phyloP scores from a whole-genome alignment of 2,329 filamentous ascomycete species.

The Microcera coccophila region DNA sequence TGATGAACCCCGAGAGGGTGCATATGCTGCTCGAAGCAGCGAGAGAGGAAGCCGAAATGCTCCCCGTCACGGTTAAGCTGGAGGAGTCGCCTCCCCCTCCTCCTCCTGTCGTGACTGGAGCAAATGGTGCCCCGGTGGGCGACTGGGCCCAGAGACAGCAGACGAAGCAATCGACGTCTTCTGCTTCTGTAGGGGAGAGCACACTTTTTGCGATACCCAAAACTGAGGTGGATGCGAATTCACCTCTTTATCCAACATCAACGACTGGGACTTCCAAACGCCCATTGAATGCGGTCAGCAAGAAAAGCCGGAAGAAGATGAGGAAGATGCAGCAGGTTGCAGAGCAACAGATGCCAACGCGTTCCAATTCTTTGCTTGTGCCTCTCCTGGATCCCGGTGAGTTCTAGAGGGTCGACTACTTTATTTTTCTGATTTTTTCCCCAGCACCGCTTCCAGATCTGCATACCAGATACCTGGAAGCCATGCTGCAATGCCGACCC shows the following conservation, averaged over 20 bases:
- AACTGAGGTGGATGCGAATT: too few species aligned
- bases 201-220: too few species aligned
- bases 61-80: conserved; percentile 4
- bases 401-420: neutral
- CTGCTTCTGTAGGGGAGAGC: neutral
- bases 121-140: conserved; percentile 17
- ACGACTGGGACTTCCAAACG: too few species aligned
- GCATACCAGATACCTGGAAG: conserved; percentile 15
- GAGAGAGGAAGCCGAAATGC: conserved; percentile 6
- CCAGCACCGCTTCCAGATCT: conserved; percentile 3
- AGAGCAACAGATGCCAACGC: too few species aligned
- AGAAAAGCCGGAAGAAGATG: too few species aligned
- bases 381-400: neutral
- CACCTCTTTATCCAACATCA: too few species aligned
- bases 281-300: too few species aligned
- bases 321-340: too few species aligned
- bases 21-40: conserved; percentile 20
- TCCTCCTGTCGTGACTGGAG: conserved; percentile 10
- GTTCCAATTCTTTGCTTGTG: too few species aligned
- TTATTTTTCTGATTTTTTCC: neutral
- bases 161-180: neutral
- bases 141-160: conserved; percentile 12
- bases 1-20: conserved; percentile 28
- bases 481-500: conserved; percentile 15
- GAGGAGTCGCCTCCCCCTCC: conserved; percentile 5